These are phyloP conservation scores for Pirum gemmata DNA, from an alignment of 78 protist genomes.

Conservation along the genomic window DNA sequence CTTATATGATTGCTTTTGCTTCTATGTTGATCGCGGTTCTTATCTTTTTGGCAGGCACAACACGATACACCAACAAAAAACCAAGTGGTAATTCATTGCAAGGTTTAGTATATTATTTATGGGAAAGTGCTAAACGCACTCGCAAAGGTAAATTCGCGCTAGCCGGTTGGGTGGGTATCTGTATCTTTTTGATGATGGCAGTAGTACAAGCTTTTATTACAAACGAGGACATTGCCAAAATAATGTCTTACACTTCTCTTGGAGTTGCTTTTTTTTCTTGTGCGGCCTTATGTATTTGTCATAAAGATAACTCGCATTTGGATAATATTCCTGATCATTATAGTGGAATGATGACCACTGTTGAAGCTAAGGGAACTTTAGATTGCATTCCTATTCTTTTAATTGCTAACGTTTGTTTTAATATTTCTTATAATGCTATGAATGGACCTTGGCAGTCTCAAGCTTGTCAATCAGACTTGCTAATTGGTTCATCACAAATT, in stretches of 20 bases:
- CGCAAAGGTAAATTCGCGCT: background rate
- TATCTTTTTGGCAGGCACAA: conserved; percentile 15
- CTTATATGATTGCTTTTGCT: conserved; percentile 29
- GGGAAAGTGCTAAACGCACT: background rate
- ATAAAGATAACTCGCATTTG: background rate
- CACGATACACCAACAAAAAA: background rate
- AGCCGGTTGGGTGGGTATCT: conserved; percentile 15
- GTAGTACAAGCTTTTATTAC: no score
- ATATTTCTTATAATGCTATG: conserved; percentile 16
- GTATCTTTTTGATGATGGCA: background rate
- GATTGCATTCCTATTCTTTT: conserved; percentile 25
- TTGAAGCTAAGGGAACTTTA: conserved; percentile 2
- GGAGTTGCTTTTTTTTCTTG: background rate
- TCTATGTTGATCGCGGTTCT: conserved; percentile 27
- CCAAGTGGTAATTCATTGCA: conserved; percentile 4
- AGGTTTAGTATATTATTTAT: background rate
- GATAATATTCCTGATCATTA: background rate
- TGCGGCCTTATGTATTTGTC: background rate
- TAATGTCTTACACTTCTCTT: background rate
- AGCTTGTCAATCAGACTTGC: conserved; percentile 32
- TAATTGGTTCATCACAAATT: conserved; percentile 29
- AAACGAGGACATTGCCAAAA: background rate
- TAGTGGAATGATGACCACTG: background rate
- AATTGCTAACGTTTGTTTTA: conserved; percentile 15
- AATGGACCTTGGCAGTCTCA: conserved; percentile 3